These are phyloP conservation scores for Acanthamoeba castellanii DNA, from an alignment of 208 protist species.

Conservation along the genomic window DNA sequence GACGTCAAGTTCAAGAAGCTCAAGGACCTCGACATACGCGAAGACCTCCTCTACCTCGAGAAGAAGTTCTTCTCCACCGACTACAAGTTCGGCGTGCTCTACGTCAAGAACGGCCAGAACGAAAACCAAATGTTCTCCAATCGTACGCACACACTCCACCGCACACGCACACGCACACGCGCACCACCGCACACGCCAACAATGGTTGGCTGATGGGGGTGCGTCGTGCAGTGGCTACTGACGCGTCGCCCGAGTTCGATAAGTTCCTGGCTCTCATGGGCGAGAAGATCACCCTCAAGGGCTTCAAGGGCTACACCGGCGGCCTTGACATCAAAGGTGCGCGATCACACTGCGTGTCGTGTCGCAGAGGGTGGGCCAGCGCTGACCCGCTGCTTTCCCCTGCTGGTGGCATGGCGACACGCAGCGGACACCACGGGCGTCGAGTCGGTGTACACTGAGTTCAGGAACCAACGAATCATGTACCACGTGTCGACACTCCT, in stretches of 20 bases:
- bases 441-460: slow-evolving; percentile 52
- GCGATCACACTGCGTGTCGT: background rate
- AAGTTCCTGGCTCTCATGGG: slow-evolving; percentile 67
- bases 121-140: slow-evolving; percentile 76
- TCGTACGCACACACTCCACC: background rate
- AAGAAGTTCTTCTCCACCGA: slow-evolving; percentile 72
- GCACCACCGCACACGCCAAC: background rate
- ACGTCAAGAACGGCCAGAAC: slow-evolving; percentile 42
- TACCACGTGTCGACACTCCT: slow-evolving; percentile 85
- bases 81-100: slow-evolving; percentile 74
- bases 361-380: background rate
- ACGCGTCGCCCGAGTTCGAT: slow-evolving; percentile 12
- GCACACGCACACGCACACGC: background rate
- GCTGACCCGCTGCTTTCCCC: too few species aligned
- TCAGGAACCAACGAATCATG: slow-evolving; percentile 72
- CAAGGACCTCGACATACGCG: slow-evolving; percentile 58
- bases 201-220: background rate
- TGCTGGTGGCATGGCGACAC: background rate
- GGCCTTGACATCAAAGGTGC: slow-evolving; percentile 62
- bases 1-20: slow-evolving; percentile 71
- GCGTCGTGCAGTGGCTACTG: background rate
- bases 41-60: slow-evolving; percentile 65
- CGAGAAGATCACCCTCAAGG: slow-evolving; percentile 63
- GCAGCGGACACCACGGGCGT: slow-evolving; percentile 58
- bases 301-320: slow-evolving; percentile 71